phyloP scores from a whole-genome alignment of 495 filamentous ascomycete genomes.

The Daldinia decipiens region DNA sequence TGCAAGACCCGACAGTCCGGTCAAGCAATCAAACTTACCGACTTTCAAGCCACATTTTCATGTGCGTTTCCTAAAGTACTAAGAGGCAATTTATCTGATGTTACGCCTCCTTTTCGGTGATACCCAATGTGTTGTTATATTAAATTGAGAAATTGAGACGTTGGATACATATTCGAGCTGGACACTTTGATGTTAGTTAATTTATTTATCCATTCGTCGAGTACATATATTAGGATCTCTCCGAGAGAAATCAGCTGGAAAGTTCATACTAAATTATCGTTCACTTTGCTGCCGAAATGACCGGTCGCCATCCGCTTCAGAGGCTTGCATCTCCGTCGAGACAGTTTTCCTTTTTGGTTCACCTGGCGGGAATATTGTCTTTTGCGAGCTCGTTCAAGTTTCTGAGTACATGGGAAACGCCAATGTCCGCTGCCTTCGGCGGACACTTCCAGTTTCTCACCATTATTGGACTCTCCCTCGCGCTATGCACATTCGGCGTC shows the following conservation, averaged over 20 bases:
- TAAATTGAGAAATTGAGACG: not conserved
- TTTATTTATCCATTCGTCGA: not conserved
- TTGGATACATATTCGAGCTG: not conserved
- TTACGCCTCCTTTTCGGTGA: not conserved
- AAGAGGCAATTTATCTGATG: not conserved
- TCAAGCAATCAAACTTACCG: not conserved
- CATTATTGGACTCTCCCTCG: constrained; percentile 78
- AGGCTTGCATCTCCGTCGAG: constrained; percentile 75
- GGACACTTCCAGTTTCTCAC: constrained; percentile 89
- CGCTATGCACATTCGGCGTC: constrained; percentile 72
- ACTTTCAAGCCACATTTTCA: not conserved
- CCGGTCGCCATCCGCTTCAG: constrained; percentile 73
- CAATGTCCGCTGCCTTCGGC: constrained; percentile 75
- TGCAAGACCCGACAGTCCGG: not conserved
- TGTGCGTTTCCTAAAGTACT: not conserved
- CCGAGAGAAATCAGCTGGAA: not conserved
- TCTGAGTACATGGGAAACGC: constrained; percentile 50
- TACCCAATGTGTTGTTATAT: not conserved
- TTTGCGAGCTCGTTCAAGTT: constrained; percentile 77
- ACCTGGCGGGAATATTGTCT: constrained; percentile 74
- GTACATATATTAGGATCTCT: not conserved
- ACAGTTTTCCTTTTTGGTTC: constrained; percentile 73
- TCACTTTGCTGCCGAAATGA: constrained; percentile 31
- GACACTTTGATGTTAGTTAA: not conserved
- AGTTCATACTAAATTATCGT: not conserved